Base-by-base conservation (phyloP, 1,139 yeast species). In the Komagataea norvegica region DNA sequence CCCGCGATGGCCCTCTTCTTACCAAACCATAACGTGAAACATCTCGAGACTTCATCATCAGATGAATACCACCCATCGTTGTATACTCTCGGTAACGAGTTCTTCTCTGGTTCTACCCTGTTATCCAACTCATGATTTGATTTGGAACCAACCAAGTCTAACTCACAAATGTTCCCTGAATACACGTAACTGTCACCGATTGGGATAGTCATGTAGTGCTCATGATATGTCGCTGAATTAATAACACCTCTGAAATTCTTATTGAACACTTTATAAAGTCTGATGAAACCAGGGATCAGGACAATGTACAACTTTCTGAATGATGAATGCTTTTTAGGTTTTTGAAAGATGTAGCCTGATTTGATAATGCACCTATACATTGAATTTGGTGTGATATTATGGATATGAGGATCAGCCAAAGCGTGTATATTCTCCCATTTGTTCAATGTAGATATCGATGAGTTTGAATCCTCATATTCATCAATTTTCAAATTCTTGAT, bases 21-120 rank as follows among this genome's bases (percentile, higher is more conserved):
- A 0, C 93, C 93, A 57, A 83, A 75, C 95, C 95, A 87, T 5
- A 89, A 51, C 0, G 91, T 86, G 54, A 89, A 88, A 47, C 94
- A 78, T 35, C 95, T 65, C 28, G 74, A 61, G 13, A 70, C 56
- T 47, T 85, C 93, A 38, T 81, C 86, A 49, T 89, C 97, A 6
- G 76, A 66, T 2, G 93, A 81, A 47, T 70, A 72, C 89, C 94
- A 85, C 0, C 96, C 96, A 59, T 88, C 95, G 1, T 72, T 62
- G 54, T 83, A 87, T 0, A 81, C 65, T 28, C 94, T 64, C 0
- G 96, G 95, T 30, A 83, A 56, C 0, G 79, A 55, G 37, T 70
- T 72, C 6, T 67, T 67, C 0, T 82, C 84, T 0, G 84, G 82
- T 42, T 70, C 64, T 23, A 61, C 57, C 2, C 64, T 62, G 41